Percentiles rank a stretch among this genome's conserved stretches.
Conservation (phyloP, 768 basidiomycete genomes). For the Clathrus columnatus region DNA sequence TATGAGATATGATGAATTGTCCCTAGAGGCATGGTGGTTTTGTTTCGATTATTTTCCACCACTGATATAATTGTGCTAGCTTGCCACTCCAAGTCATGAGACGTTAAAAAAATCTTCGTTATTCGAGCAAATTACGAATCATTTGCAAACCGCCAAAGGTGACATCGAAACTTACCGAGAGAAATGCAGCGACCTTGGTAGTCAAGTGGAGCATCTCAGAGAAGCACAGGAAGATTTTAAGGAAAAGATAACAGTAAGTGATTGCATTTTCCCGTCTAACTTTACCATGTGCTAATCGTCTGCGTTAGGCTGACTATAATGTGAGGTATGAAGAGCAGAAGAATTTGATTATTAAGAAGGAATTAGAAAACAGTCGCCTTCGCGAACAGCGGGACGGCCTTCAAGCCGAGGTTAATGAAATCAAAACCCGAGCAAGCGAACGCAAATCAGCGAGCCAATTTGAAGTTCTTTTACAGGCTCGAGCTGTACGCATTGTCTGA, state of each 20-base stretch:
- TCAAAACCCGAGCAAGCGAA: constrained; percentile 61
- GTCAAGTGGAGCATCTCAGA: constrained; percentile 4
- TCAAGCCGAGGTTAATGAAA: constrained; percentile 53
- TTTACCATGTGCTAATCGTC: neutral
- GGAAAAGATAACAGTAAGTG: constrained; percentile 7
- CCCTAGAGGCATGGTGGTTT: neutral
- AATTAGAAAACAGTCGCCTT: constrained; percentile 56
- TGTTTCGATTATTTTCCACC: neutral
- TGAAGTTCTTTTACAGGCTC: constrained; percentile 54
- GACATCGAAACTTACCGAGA: constrained; percentile 2
- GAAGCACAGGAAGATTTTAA: constrained; percentile 9
- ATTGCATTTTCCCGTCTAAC: neutral
- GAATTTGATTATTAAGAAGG: constrained; percentile 49
- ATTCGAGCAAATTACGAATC: neutral
- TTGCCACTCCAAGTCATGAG: constrained; percentile 3
- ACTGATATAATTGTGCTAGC: neutral
- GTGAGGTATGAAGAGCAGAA: constrained; percentile 46
- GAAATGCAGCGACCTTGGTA: constrained; percentile 3
- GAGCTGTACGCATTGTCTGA: constrained; percentile 32
- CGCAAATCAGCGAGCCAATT: constrained; percentile 53
- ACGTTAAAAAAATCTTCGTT: constrained; percentile 1
- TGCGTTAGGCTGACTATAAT: constrained; percentile 7
- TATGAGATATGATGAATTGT: neutral
- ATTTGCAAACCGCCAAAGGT: neutral
- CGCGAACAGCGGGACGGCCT: constrained; percentile 67